Evolutionary conservation across 352 stramenopile species (phyloP).

Genomic region (Globisporangium carolinianum): DNA sequence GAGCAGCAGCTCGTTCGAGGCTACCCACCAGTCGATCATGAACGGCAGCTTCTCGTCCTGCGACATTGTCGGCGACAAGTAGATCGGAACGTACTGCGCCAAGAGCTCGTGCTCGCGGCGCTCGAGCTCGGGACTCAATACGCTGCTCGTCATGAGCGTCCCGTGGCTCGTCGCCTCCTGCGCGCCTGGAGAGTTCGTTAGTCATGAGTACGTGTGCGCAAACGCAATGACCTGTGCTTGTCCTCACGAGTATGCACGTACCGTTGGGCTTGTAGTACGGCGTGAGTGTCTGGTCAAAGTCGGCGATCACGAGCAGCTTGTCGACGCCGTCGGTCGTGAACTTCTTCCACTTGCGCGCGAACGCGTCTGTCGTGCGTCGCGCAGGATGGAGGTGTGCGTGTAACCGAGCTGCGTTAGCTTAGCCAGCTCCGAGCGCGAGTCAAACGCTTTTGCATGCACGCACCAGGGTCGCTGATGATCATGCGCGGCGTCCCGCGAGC

Average conservation of each 20-base stretch:
- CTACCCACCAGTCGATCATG: conserved; percentile 71
- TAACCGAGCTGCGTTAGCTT: too few relatives aligned
- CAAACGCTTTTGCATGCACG: background rate
- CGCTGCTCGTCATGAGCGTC: conserved; percentile 39
- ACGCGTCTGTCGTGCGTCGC: conserved; percentile 26
- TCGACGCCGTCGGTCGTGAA: conserved; percentile 57
- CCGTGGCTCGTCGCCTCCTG: conserved; percentile 21
- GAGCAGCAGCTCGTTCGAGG: conserved; percentile 44
- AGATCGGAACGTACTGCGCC: conserved; percentile 70
- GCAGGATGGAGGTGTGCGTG: too few relatives aligned
- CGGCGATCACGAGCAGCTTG: conserved; percentile 71
- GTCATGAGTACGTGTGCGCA: too few relatives aligned
- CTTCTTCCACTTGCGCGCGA: conserved; percentile 72
- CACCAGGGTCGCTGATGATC: conserved; percentile 6
- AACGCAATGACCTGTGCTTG: too few relatives aligned
- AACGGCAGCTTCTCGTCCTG: conserved; percentile 70
- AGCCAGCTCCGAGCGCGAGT: too few relatives aligned
- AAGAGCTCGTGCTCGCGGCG: conserved; percentile 36
- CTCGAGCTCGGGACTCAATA: conserved; percentile 29
- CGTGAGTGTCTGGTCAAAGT: conserved; percentile 82
- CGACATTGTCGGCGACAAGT: conserved; percentile 53
- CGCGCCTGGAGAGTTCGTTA: background rate
- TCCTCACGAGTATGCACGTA: conserved; percentile 1
- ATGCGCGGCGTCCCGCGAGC: conserved; percentile 4
- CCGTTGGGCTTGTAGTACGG: conserved; percentile 50